Percentiles rank a stretch among this genome's conserved stretches.
Conservation (phyloP, 495 filamentous ascomycete genomes). For the Tuber umbilicatum region DNA sequence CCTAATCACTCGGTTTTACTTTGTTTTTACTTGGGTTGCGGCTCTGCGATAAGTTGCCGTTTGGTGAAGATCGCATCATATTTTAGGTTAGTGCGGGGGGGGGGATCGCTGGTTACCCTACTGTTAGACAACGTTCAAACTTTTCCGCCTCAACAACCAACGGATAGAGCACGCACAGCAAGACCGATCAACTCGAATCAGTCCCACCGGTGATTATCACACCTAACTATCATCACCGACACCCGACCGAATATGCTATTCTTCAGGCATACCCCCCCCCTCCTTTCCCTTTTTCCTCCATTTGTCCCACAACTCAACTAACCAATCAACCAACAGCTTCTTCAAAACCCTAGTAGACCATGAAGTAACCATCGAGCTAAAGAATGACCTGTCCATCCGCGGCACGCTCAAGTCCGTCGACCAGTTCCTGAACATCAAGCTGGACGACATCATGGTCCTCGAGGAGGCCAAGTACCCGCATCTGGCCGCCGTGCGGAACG, state of each 20-base stretch:
- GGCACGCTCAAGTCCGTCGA: conserved; percentile 94
- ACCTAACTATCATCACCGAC: neutral
- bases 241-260: neutral
- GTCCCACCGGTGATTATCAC: neutral
- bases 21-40: neutral
- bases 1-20: neutral
- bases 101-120: neutral
- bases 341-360: conserved; percentile 99
- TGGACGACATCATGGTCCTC: conserved; percentile 85
- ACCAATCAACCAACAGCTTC: conserved; percentile 56
- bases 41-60: conserved; percentile 4
- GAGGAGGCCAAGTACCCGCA: conserved; percentile 92
- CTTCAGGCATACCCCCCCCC: neutral
- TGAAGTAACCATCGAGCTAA: conserved; percentile 91
- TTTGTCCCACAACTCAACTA: neutral
- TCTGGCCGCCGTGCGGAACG: conserved; percentile 90
- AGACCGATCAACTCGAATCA: neutral
- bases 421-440: conserved; percentile 98
- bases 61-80: neutral
- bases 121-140: neutral
- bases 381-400: conserved; percentile 95
- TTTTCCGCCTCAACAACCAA: neutral
- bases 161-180: neutral
- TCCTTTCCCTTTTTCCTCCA: neutral
- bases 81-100: neutral